A percentile compares a stretch with the other conserved stretches of the same genome.
Evolutionary conservation across 2,329 filamentous ascomycete genomes (phyloP).

Genomic region (Hypoxylon sp.): DNA sequence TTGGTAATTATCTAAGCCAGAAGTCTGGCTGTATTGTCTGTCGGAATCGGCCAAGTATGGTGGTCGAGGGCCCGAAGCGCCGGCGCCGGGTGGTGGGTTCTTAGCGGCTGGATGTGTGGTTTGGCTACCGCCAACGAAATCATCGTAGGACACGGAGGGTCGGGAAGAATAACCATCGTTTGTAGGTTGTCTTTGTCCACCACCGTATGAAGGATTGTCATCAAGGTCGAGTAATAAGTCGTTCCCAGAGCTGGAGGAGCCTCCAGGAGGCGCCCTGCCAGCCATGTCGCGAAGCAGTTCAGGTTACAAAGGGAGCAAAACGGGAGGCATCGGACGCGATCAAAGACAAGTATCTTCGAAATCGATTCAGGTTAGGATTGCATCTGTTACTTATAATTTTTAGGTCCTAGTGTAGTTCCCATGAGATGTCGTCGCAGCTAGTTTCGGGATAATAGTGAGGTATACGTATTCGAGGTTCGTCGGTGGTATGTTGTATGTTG

Average conservation of each 20-base stretch:
- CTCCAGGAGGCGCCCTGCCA: conserved; percentile 64
- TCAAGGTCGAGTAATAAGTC: conserved; percentile 79
- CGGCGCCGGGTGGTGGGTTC: conserved; percentile 47
- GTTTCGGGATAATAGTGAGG: conserved; percentile 16
- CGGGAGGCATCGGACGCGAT: conserved; percentile 46
- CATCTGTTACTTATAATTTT: conserved; percentile 9
- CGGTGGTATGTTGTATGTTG: conserved; percentile 22
- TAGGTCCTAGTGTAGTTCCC: conserved; percentile 10
- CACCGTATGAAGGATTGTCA: conserved; percentile 75
- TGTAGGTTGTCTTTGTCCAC: conserved; percentile 77
- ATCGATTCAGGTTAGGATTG: conserved; percentile 19
- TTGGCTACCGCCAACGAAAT: conserved; percentile 80
- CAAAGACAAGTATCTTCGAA: conserved; percentile 14
- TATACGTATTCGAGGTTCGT: no score
- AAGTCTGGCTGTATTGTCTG: conserved; percentile 75
- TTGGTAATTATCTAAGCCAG: conserved; percentile 86
- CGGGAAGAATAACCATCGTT: conserved; percentile 79
- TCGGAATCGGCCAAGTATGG: conserved; percentile 55
- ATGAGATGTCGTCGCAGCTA: conserved; percentile 13
- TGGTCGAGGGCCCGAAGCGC: conserved; percentile 43
- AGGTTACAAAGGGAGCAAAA: conserved; percentile 41
- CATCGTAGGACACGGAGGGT: conserved; percentile 92
- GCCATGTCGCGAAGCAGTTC: conserved; percentile 64
- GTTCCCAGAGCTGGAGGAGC: conserved; percentile 56
- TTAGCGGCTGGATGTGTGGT: conserved; percentile 58